These are phyloP conservation scores for Camelina sativa DNA, from an alignment of 345 rosid species.

Conservation along the genomic window DNA sequence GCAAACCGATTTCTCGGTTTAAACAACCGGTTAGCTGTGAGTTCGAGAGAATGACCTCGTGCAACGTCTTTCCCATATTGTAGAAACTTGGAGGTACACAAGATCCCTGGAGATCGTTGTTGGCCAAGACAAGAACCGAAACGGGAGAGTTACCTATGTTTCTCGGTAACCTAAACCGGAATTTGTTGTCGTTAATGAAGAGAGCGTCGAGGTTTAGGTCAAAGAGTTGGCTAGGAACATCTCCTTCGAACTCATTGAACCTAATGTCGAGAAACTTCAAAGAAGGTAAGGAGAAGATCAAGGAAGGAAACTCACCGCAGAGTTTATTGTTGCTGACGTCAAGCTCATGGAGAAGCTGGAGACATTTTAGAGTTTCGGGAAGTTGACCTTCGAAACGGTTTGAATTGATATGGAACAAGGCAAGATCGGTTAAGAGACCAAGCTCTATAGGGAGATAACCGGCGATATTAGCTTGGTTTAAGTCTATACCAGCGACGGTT, in stretches of 20 bases:
- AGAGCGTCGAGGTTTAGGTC: constrained; percentile 79
- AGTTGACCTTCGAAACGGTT: constrained; percentile 69
- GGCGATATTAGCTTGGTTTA: constrained; percentile 71
- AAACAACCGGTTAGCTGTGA: constrained; percentile 70
- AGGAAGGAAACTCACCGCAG: constrained; percentile 65
- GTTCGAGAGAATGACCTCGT: constrained; percentile 60
- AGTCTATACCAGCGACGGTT: constrained; percentile 86
- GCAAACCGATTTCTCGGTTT: constrained; percentile 56
- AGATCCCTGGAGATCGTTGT: constrained; percentile 58
- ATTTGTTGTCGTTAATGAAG: constrained; percentile 84
- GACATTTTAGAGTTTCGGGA: constrained; percentile 54
- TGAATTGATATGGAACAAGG: constrained; percentile 79
- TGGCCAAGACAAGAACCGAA: constrained; percentile 79
- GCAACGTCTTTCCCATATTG: constrained; percentile 65
- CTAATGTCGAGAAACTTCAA: constrained; percentile 83
- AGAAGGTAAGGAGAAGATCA: constrained; percentile 62
- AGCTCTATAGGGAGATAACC: constrained; percentile 73
- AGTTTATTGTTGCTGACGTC: constrained; percentile 82
- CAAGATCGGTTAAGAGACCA: constrained; percentile 73
- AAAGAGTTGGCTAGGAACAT: constrained; percentile 61
- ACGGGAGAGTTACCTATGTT: constrained; percentile 81
- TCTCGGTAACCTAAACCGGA: constrained; percentile 60
- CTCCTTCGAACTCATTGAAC: constrained; percentile 64
- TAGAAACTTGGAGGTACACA: constrained; percentile 73
- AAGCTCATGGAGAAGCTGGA: constrained; percentile 65